Evolutionary conservation across 352 stramenopile genomes (phyloP), one percentile per base, ranked within the genome.

Genomic region (Phytophthora cajani): DNA sequence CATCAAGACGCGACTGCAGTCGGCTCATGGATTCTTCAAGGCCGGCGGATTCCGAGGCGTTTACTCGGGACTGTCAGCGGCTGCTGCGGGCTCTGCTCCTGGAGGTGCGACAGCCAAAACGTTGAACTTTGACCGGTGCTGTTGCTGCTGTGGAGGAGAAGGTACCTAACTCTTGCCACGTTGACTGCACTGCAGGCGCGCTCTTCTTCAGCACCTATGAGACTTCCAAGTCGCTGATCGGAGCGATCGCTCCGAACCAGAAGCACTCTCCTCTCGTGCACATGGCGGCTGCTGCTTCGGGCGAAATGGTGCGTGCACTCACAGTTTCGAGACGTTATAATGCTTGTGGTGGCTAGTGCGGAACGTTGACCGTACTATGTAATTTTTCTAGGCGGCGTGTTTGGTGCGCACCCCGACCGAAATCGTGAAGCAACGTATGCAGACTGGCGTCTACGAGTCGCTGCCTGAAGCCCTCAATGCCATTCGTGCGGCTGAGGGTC

Each of bases 381-480:
- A 8, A 10, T 21, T 17, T 50, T 10, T 49, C 19, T 49, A 96
- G 89, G 91, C 95, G 17, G 97, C 98, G 6, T 99, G 97, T 77
- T 87, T 99, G 40, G 94, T 99, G 36, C 94, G 98, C n/a, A 98
- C 99, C 8, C 98, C 98, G 0, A 99, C 97, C 1, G 98, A 99
- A 74, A 98, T 99, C 54, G 87, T 99, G 40, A 99, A 99, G 87
- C 96, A 99, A 64, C 97, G 97, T 51, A 98, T 99, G 94, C 98
- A 99, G 79, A 99, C 97, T 0, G 94, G 94, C 6, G 72, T 96
- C 44, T 96, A 97, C 73, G 77, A 84, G 52, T 91, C 86, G 14
- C 81, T 95, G 25, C 68, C 77, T 38, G 78, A 88, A 44, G 88
- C 90, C 2, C 69, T 98, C 44, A 72, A 72, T 38, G 77, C 78